A percentile compares a stretch with the other conserved stretches of the same genome.
These are phyloP conservation scores for Glutinoglossum americanum DNA, from an alignment of 495 filamentous ascomycete species.

Conservation along the genomic window DNA sequence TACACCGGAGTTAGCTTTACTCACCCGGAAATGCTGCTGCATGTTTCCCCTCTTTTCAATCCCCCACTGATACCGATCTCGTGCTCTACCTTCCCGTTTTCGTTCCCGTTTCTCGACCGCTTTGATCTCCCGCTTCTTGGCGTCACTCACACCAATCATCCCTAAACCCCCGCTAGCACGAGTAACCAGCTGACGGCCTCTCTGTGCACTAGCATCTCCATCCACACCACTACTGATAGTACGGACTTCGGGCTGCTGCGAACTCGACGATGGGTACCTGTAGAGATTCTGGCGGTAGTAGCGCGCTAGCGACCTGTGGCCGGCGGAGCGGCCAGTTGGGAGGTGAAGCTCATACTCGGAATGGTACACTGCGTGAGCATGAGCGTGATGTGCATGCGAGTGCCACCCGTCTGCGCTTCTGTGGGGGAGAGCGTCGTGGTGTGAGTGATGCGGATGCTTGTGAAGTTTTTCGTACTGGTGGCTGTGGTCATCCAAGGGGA, in stretches of 20 bases:
- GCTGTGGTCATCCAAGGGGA: conserved; percentile 38
- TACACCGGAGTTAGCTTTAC: conserved; percentile 7
- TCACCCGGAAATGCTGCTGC: conserved; percentile 60
- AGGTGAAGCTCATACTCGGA: conserved; percentile 86
- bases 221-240: conserved; percentile 27
- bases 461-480: conserved; percentile 37
- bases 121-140: conserved; percentile 42
- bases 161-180: conserved; percentile 53
- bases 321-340: conserved; percentile 75
- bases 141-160: conserved; percentile 51
- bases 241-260: conserved; percentile 13
- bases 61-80: conserved; percentile 36
- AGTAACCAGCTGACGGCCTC: conserved; percentile 36
- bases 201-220: conserved; percentile 13
- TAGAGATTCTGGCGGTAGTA: conserved; percentile 90
- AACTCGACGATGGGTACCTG: conserved; percentile 40
- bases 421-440: conserved; percentile 38
- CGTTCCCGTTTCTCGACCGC: conserved; percentile 43
- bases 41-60: conserved; percentile 41
- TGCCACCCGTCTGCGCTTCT: conserved; percentile 51
- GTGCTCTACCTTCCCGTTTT: conserved; percentile 35
- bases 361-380: conserved; percentile 50
- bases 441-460: conserved; percentile 43
- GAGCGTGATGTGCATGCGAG: conserved; percentile 35
- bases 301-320: conserved; percentile 62